Base-by-base conservation (phyloP, 2,329 filamentous ascomycete genomes). In the Hypoxylon sp. region DNA sequence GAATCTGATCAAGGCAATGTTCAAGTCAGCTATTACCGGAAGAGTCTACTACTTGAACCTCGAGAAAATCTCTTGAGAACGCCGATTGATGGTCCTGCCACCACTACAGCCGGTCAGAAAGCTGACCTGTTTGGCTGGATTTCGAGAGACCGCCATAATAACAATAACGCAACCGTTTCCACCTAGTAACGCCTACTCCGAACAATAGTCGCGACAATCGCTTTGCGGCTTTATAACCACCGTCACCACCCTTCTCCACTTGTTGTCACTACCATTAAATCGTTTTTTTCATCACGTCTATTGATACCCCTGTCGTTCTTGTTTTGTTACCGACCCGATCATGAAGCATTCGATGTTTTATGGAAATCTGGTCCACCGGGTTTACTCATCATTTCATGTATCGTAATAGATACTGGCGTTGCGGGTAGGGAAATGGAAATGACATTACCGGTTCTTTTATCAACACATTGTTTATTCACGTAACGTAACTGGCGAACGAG, bases 21-120 rank as follows among this genome's bases (percentile, higher is more conserved):
- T n/a, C 87, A 89, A 76, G 84, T 88, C 66, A 84, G 80, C 42
- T 88, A 89, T 78, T 97, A 97, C 80, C 90, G 94, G 71, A 94
- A 95, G 77, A 97, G 93, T 67, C 84, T 97, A 48, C 82, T 94
- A 29, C 86, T 97, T 24, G 94, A 98, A 78, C 94, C 94, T 9
- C 86, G 91, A 51, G 90, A 92, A 75, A 80, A 75, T 22, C 69
- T 74, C 4, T 72, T 78, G 51, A 60, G 73, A 64, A 64, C 82
- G 75, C 73, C 80, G 63, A 26, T 78, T 73, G 70, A 82, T 70
- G 58, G 75, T 72, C 62, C 73, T 26, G 42, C 71, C 11, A 46
- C 74, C 10, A 69, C 67, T 33, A 66, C 73, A 75, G 11, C 74
- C 71, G 52, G 75, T 71, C 73, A 77, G 46, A 78, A 79, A 53